These are phyloP conservation scores for Vitis hybrid DNA, from an alignment of 177 flowering plant genomes.

Conservation along the genomic window DNA sequence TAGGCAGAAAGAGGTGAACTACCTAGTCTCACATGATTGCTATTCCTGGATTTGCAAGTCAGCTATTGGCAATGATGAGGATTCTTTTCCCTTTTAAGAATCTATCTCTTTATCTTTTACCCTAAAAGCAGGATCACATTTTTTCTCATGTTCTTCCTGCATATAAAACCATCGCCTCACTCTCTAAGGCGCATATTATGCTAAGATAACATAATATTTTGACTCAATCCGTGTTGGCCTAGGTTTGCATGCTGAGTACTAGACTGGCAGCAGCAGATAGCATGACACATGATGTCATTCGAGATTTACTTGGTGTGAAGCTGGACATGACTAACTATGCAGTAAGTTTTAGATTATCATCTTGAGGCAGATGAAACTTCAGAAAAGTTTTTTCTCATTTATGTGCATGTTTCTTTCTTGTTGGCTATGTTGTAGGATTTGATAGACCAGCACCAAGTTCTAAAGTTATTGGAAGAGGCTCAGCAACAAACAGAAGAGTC, in stretches of 20 bases:
- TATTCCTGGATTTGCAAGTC: neutral
- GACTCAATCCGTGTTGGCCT: conserved; percentile 12
- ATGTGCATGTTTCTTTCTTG: conserved; percentile 9
- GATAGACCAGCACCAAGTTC: conserved; percentile 62
- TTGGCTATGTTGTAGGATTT: conserved; percentile 45
- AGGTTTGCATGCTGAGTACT: conserved; percentile 69
- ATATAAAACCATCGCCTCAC: no score
- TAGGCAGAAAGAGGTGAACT: conserved; percentile 72
- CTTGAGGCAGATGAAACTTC: neutral
- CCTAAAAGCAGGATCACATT: no score
- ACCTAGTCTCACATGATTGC: neutral
- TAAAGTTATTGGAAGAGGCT: conserved; percentile 63
- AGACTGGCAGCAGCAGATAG: conserved; percentile 86
- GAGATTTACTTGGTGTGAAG: conserved; percentile 88
- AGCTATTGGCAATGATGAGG: neutral
- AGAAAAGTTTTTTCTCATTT: conserved; percentile 5
- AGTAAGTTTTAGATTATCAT: conserved; percentile 43
- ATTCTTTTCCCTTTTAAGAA: neutral
- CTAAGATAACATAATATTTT: neutral
- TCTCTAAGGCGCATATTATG: no score
- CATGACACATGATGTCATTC: conserved; percentile 96
- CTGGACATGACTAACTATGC: conserved; percentile 84
- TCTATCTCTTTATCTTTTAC: no score
- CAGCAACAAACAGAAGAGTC: conserved; percentile 48
- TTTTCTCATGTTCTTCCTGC: no score